Evolutionary conservation across 2,329 filamentous ascomycete species (phyloP), one percentile per base, ranked within the genome.

Genomic region (Colletotrichum tamarilloi): DNA sequence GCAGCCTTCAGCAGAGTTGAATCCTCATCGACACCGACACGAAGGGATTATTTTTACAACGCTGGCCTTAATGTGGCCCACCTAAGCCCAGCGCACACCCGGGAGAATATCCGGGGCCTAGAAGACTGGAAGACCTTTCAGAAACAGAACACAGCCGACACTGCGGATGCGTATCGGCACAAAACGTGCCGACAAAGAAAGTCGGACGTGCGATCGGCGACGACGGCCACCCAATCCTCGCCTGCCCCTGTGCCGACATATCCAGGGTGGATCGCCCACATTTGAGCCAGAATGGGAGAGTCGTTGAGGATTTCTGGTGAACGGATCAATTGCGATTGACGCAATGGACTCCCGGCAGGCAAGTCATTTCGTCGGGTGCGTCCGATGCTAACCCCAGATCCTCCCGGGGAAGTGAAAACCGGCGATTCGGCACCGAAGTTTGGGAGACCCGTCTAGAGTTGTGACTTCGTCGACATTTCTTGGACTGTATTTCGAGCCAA

Each of bases 121-220:
- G 55, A 11, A 5, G n/a, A 19, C n/a, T 30, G 14, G 55, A 11
- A 3, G 19, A 16, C n/a, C 14, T 26, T 30, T 28, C 59, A 49
- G 38, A 30, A 66, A 56, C 63, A 49, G 3, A 30, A 42, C n/a
- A 63, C 42, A 52, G 46, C 60, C 6, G 24, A 4, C 14, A 22
- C 16, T 22, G 55, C 53, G 42, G 59, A 49, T 30, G 55, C 66
- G 53, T 49, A 67, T 75, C 74, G 74, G 74, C 72, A 62, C 67
- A 72, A 69, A 72, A 72, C 5, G 30, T 74, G 67, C 74, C 74
- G 74, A 75, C 66, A 67, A 62, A 70, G 60, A 58, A 63, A 16
- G 30, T 35, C 35, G 26, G 55, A 24, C 26, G 24, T 55, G 46
- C 35, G 67, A 70, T 73, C 67, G 67, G 70, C 60, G 30, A 62